A percentile compares a stretch with the other conserved stretches of the same genome.
These are phyloP conservation scores for Ogataea glucozyma DNA, from an alignment of 805 yeast species.

Conservation along the genomic window DNA sequence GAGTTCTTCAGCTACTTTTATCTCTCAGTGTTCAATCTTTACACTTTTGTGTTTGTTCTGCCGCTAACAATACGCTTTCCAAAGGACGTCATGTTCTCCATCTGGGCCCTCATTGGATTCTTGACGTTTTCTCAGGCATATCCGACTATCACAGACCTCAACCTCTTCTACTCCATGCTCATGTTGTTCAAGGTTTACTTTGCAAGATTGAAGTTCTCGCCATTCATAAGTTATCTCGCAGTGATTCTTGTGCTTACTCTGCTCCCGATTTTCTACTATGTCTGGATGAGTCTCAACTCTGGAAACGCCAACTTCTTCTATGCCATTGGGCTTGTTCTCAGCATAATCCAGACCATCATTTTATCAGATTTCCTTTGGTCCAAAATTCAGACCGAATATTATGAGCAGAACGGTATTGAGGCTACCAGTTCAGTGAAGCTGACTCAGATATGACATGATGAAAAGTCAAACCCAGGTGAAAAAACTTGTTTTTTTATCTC, in stretches of 20 bases:
- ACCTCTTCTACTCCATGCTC: constrained; percentile 35
- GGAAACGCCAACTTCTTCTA: constrained; percentile 97
- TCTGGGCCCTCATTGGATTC: constrained; percentile 42
- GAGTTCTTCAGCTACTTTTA: constrained; percentile 84
- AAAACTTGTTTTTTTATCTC: too few species aligned
- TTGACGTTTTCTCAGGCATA: constrained; percentile 75
- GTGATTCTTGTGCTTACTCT: constrained; percentile 47
- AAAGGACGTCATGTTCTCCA: constrained; percentile 35
- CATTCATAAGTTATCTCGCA: constrained; percentile 30
- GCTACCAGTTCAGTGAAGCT: constrained; percentile 42
- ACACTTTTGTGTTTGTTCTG: constrained; percentile 59
- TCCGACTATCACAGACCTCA: constrained; percentile 81
- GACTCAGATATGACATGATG: constrained; percentile 44
- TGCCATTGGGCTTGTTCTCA: constrained; percentile 84
- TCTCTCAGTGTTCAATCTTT: constrained; percentile 79
- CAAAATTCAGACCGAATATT: constrained; percentile 64
- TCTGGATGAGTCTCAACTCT: constrained; percentile 92
- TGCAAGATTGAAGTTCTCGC: constrained; percentile 30
- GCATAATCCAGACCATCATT: constrained; percentile 65
- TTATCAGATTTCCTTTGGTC: constrained; percentile 84
- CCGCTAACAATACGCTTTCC: constrained; percentile 74
- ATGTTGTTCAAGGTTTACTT: constrained; percentile 32
- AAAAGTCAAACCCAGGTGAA: too few species aligned
- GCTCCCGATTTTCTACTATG: constrained; percentile 86
- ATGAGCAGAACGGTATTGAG: constrained; percentile 42